Conservation (phyloP, 2,329 filamentous ascomycete species). For the Botryosphaeria agaves region DNA sequence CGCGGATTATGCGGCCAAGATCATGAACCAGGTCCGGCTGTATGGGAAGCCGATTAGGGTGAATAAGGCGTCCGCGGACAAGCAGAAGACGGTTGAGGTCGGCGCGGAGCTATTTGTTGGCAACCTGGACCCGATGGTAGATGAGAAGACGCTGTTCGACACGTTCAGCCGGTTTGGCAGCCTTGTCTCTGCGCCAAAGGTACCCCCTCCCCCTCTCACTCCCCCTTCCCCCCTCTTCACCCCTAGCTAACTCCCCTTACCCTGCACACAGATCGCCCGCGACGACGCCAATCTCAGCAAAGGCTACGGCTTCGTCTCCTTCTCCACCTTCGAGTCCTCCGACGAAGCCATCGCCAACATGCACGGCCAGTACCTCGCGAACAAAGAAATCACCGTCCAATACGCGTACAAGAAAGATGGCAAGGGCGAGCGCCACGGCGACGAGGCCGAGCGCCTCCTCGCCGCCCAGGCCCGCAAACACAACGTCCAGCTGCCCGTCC, state of each 20-base stretch:
- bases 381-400: conserved; percentile 90
- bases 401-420: conserved; percentile 99
- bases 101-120: conserved; percentile 95
- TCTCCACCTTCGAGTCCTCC: conserved; percentile 80
- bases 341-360: conserved; percentile 84
- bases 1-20: conserved; percentile 88
- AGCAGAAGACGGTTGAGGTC: conserved; percentile 83
- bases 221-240: not conserved
- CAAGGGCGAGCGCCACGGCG: conserved; percentile 89
- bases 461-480: conserved; percentile 87
- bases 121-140: conserved; percentile 84
- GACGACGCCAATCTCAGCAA: conserved; percentile 81
- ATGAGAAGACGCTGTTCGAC: conserved; percentile 91
- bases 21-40: conserved; percentile 90
- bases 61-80: conserved; percentile 88
- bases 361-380: conserved; percentile 92
- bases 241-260: conserved; percentile 9
- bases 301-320: conserved; percentile 92
- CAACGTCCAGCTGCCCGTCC: conserved; percentile 70
- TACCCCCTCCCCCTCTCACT: conserved; percentile 20
- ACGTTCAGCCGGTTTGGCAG: conserved; percentile 86
- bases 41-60: conserved; percentile 92
- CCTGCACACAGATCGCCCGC: conserved; percentile 42
- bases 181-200: conserved; percentile 71
- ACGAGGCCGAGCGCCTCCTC: conserved; percentile 80